Evolutionary conservation across 352 stramenopile species (phyloP), one percentile per base, ranked within the genome.

Genomic region (Peronospora farinosa): DNA sequence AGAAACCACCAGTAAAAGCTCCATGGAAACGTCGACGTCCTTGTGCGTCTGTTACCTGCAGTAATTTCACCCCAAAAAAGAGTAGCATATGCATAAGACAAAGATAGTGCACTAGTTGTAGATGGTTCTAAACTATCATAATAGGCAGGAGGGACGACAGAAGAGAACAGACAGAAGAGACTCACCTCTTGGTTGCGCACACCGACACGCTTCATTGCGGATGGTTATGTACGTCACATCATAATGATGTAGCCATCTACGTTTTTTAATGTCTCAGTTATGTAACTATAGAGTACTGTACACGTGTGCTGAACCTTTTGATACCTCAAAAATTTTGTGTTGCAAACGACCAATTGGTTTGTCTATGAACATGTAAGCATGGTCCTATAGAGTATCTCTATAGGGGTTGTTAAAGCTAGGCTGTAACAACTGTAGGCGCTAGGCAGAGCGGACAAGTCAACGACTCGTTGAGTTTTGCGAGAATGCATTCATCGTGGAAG

Each of bases 1-100:
- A 95, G 66, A 96, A 97, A 23, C 92, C 92, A 42, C 90, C 90
- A 1, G 88, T 97, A 67, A 97, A 97, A 11, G 92, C 92, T 49
- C 91, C 91, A 64, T 97, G 89, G 68, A 97, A 97, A 44, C 88
- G 77, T 39, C 80, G 64, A 11, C 78, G 75, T 3, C 80, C 80
- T 50, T 92, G 65, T 2, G 67, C 74, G 42, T 92, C 80, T 11
- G 73, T 86, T 40, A 86, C 80, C 77, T 90, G 43, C 19, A 9
- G 1, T n/a, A 0, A 47, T 37, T 44, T 33, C 8, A 7, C 32
- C 12, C 7, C n/a, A n/a, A n/a, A 13, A 5, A 47, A 51, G 54
- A 36, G 36, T 0, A 30, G 13, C 23, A 45, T 0, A 19, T 17
- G 16, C 2, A n/a, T 47, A 44, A 60, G 13, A 12, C n/a, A 17